Evolutionary conservation across 2,329 filamentous ascomycete genomes (phyloP).

Genomic region (Fonsecaea pedrosoi): DNA sequence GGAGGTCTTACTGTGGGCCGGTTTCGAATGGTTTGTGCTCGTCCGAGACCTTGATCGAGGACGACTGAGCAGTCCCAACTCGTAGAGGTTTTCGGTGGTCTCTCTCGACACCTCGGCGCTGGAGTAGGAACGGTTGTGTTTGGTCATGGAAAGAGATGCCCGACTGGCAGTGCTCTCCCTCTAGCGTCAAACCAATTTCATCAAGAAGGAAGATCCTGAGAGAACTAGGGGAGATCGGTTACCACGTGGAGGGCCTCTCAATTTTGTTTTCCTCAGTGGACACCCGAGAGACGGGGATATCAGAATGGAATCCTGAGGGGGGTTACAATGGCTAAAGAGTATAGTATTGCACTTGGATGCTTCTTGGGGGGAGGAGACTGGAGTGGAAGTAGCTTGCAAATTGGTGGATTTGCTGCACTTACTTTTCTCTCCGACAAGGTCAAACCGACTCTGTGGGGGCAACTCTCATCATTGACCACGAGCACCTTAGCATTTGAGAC

Average conservation of each 20-base stretch:
- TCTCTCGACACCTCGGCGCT: constrained; percentile 33
- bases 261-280: constrained; percentile 11
- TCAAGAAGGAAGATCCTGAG: constrained; percentile 25
- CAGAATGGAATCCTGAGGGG: constrained; percentile 19
- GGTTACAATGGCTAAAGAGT: constrained; percentile 25
- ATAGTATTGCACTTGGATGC: constrained; percentile 20
- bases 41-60: constrained; percentile 33
- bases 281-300: constrained; percentile 24
- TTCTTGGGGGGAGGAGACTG: constrained; percentile 18
- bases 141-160: constrained; percentile 39
- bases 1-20: constrained; percentile 35
- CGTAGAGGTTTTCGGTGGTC: constrained; percentile 40
- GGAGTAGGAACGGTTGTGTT: constrained; percentile 35
- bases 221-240: constrained; percentile 23
- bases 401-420: constrained; percentile 17
- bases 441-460: constrained; percentile 26
- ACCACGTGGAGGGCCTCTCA: constrained; percentile 36
- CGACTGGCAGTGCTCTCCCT: constrained; percentile 30
- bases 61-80: constrained; percentile 39
- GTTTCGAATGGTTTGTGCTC: constrained; percentile 25
- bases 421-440: constrained; percentile 13
- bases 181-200: constrained; percentile 37
- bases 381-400: constrained; percentile 15
- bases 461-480: constrained; percentile 18
- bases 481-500: constrained; percentile 21